Evolutionary conservation across 208 protist species (phyloP), one percentile per base, ranked within the genome.

Genomic region (Acanthamoeba royreba): DNA sequence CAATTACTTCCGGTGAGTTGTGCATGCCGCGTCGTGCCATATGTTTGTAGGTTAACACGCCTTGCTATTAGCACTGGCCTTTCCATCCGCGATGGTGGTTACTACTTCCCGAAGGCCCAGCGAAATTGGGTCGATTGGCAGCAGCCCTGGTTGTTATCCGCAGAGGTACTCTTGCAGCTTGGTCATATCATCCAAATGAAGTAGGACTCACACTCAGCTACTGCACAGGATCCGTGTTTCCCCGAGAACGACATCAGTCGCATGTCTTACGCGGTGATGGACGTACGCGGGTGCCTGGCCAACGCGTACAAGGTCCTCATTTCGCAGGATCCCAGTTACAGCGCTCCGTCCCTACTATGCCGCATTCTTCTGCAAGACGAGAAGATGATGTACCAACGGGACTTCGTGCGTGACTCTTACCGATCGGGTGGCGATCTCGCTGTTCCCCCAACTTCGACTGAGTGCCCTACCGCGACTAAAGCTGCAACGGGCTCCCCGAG

Each of bases 1-100:
- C 91, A 93, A 93, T 33, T 93, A 94, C 91, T 19, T 63, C 79
- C 31, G 28, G n/a, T n/a, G n/a, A n/a, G n/a, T n/a, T n/a, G n/a
- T n/a, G n/a, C n/a, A n/a, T n/a, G n/a, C n/a, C n/a, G n/a, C n/a
- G n/a, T n/a, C n/a, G n/a, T n/a, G n/a, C n/a, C n/a, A n/a, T n/a
- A n/a, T n/a, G n/a, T n/a, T n/a, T n/a, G n/a, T n/a, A n/a, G n/a
- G n/a, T n/a, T n/a, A n/a, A n/a, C n/a, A n/a, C n/a, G n/a, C n/a
- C n/a, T n/a, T n/a, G n/a, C n/a, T n/a, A n/a, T n/a, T n/a, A n/a
- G n/a, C 43, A 69, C 38, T 17, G 85, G 85, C 85, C 90, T 94
- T 11, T 93, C 85, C 22, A n/a, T 94, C 15, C 53, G 93, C 17
- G 35, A 93, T 38, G 66, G 72, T 19, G 92, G 92, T 25, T 79